Evolutionary conservation across 2,329 filamentous ascomycete species (phyloP), one percentile per base, ranked within the genome.

Genomic region (Curvularia sp.): DNA sequence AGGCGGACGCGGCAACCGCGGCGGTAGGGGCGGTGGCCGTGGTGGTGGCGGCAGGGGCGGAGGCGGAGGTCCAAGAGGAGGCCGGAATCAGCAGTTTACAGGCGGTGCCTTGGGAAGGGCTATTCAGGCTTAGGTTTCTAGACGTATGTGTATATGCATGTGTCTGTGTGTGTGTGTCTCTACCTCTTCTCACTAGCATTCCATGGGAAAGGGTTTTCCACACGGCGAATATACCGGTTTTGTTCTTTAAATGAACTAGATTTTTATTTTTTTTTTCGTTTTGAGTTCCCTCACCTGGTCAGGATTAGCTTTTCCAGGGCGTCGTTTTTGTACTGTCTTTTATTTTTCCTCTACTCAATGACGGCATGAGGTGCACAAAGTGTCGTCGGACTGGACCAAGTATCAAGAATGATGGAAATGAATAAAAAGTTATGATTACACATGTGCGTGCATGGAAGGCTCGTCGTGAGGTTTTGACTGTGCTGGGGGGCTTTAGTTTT

Each of bases 21-120:
- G 89, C 47, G 91, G 86, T 63, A 72, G 80, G 36, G 72, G 78
- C 32, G 74, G 80, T 41, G 81, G 84, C 42, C 81, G 84, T 27
- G 85, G 89, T 48, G 79, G 86, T 53, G 82, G 87, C 62, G 79
- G 81, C 45, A 79, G 80, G 56, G 53, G 86, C 41, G 86, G 88
- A 42, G 88, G 88, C 53, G 88, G 89, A 55, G 81, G 86, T 76
- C 58, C 65, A 15, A 49, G 68, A 32, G 68, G 68, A 21, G 88
- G 87, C 66, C 86, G 89, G 61, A 90, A 90, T 70, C 90, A 89
- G 64, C 89, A 92, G 75, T 94, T 93, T 79, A 93, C 90, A 13
- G 91, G 91, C 62, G 91, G 91, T 78, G 91, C 90, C 60, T 80
- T 94, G 77, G 90, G 90, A 53, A 77, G 81, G 60, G 81, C 80